Conservation (phyloP, 2,329 filamentous ascomycete species). For the Xylaria sp. region DNA sequence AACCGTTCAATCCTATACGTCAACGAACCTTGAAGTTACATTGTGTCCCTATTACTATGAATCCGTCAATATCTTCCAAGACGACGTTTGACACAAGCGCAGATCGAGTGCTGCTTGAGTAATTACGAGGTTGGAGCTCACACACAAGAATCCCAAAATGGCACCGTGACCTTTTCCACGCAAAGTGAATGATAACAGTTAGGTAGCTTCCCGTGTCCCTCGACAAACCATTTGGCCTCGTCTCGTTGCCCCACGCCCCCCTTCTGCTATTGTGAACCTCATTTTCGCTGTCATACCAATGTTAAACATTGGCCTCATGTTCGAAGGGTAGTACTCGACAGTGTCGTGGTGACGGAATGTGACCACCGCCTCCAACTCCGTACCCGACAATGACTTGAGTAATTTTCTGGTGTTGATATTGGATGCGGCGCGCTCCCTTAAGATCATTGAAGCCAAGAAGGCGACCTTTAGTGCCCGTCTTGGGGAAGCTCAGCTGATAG, state of each 20-base stretch:
- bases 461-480: not conserved
- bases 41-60: constrained; percentile 2
- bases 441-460: not conserved
- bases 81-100: not conserved
- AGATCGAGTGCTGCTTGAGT: not conserved
- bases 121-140: not conserved
- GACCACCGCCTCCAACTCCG: not conserved
- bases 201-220: not conserved
- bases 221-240: not conserved
- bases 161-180: not conserved
- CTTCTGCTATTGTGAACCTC: not conserved
- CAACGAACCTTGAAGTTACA: not conserved
- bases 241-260: not conserved
- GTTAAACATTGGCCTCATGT: not conserved
- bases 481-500: not conserved
- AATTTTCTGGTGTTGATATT: not conserved
- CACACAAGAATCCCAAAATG: constrained; percentile 2
- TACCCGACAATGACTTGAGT: constrained; percentile 1
- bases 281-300: not conserved
- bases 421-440: not conserved
- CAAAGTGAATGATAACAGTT: not conserved
- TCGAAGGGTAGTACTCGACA: not conserved
- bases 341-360: not conserved
- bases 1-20: constrained; percentile 15
- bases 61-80: not conserved